These are phyloP conservation scores for Neonothopanus nambi DNA, from an alignment of 1,284 basidiomycete genomes.

Conservation along the genomic window DNA sequence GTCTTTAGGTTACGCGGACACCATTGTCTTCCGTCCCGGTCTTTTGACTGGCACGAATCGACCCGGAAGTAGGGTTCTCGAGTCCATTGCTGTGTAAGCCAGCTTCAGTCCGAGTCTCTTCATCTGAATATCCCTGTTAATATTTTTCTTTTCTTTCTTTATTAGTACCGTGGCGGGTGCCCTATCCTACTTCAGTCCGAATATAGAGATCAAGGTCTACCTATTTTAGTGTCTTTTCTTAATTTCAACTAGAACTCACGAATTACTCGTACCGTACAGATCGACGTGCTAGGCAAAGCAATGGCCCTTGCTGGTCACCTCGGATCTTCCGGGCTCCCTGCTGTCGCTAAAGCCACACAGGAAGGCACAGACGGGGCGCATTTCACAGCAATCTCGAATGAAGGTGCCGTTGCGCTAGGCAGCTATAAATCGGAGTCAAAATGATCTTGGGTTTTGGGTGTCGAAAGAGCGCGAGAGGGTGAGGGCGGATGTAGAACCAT, in stretches of 20 bases:
- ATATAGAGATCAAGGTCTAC: slow-evolving; percentile 47
- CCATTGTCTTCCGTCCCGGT: slow-evolving; percentile 67
- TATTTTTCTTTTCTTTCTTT: not conserved
- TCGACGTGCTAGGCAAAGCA: slow-evolving; percentile 43
- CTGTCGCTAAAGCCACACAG: slow-evolving; percentile 35
- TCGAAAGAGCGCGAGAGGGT: too few species aligned
- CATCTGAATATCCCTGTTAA: too few species aligned
- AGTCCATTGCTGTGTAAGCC: slow-evolving; percentile 44
- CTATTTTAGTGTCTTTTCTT: slow-evolving; percentile 1
- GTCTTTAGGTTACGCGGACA: slow-evolving; percentile 63
- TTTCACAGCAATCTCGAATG: slow-evolving; percentile 48
- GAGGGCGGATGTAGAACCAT: too few species aligned
- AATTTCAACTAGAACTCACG: not conserved
- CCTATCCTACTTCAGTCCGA: slow-evolving; percentile 38
- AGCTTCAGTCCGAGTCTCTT: too few species aligned
- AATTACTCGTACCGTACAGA: slow-evolving; percentile 28
- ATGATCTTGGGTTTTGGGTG: too few species aligned
- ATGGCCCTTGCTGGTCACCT: slow-evolving; percentile 42
- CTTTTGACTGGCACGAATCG: slow-evolving; percentile 47
- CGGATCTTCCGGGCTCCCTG: slow-evolving; percentile 42
- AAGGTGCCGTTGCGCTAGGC: slow-evolving; percentile 44
- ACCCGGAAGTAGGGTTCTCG: slow-evolving; percentile 38
- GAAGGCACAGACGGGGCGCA: slow-evolving; percentile 32
- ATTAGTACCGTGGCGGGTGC: slow-evolving; percentile 38
- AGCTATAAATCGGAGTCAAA: slow-evolving; percentile 4